phyloP scores from a whole-genome alignment of 2,329 filamentous ascomycete genomes.

The Ophiostoma sp. region DNA sequence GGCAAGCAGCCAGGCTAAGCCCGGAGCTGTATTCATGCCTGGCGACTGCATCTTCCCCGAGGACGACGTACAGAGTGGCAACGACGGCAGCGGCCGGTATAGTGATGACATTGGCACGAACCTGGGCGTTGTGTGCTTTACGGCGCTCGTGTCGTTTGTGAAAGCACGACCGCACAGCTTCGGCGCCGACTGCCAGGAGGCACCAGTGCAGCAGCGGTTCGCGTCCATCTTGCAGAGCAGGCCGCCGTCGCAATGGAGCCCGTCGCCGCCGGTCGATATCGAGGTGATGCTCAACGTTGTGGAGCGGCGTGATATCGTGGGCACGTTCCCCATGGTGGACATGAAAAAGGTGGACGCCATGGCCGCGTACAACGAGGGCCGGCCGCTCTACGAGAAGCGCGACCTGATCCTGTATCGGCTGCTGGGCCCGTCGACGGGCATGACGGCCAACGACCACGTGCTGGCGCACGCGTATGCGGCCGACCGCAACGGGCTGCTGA shows the following conservation, averaged over 20 bases:
- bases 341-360: conserved; percentile 52
- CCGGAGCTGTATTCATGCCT: conserved; percentile 28
- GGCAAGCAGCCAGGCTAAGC: conserved; percentile 34
- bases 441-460: conserved; percentile 42
- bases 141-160: conserved; percentile 50
- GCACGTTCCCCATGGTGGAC: conserved; percentile 46
- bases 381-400: conserved; percentile 40
- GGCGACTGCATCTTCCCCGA: conserved; percentile 31
- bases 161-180: conserved; percentile 34
- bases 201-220: conserved; percentile 41
- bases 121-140: conserved; percentile 44
- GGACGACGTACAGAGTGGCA: conserved; percentile 34
- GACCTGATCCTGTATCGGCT: conserved; percentile 49
- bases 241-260: conserved; percentile 40
- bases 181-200: conserved; percentile 38
- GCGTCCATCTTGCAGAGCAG: conserved; percentile 37
- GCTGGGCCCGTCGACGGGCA: conserved; percentile 31
- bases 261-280: conserved; percentile 44
- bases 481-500: conserved; percentile 50
- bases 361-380: conserved; percentile 39
- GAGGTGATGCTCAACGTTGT: conserved; percentile 36
- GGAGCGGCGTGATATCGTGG: conserved; percentile 36
- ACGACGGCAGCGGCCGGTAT: not conserved
- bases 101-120: conserved; percentile 28
- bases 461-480: conserved; percentile 47